A percentile compares a stretch with the other conserved stretches of the same genome.
Evolutionary conservation across 139 green algal species (phyloP).

Genomic region (Trebouxia sp.): DNA sequence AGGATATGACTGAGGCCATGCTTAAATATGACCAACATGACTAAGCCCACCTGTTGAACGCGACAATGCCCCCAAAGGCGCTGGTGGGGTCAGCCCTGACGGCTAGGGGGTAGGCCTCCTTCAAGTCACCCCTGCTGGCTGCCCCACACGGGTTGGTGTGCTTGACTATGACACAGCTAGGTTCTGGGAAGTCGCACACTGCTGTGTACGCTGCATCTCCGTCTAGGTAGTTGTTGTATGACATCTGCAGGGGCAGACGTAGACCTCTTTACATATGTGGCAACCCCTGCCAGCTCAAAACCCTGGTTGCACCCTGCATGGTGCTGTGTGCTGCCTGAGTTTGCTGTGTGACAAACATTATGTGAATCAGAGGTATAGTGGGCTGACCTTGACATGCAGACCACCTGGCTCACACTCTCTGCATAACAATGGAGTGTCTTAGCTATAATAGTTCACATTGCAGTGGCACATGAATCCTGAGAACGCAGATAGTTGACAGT

Average conservation of each 20-base stretch:
- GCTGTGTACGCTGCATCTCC: constrained; percentile 78
- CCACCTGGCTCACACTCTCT: no score
- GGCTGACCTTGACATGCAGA: no score
- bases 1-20: neutral
- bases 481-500: no score
- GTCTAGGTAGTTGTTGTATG: constrained; percentile 99
- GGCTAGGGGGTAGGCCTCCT: constrained; percentile 92
- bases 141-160: constrained; percentile 99
- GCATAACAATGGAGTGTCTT: no score
- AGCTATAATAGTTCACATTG: no score
- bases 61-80: constrained; percentile 98
- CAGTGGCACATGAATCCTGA: no score
- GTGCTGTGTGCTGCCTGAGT: no score
- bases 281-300: no score
- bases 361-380: no score
- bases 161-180: constrained; percentile 99
- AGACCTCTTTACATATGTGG: no score
- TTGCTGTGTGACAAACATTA: no score
- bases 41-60: constrained; percentile 87
- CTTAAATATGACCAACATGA: neutral
- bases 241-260: constrained; percentile 79
- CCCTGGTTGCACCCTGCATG: no score
- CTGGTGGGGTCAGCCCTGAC: constrained; percentile 93
- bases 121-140: constrained; percentile 74
- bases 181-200: constrained; percentile 77